These are phyloP conservation scores for Paraphaeosphaeria sporulosa DNA, from an alignment of 2,329 filamentous ascomycete species.

Conservation along the genomic window DNA sequence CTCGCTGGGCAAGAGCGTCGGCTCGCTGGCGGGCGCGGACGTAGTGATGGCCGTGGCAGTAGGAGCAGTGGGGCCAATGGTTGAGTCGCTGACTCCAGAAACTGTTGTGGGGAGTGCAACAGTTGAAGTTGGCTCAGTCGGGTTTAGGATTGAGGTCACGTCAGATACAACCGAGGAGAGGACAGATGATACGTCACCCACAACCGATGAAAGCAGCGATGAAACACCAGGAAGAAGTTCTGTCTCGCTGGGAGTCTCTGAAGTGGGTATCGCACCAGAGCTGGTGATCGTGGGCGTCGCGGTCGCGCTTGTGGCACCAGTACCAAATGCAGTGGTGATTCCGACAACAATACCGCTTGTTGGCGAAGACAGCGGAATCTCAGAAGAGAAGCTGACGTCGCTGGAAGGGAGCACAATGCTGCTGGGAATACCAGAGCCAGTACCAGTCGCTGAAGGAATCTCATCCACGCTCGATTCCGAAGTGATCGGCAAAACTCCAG, in stretches of 20 bases:
- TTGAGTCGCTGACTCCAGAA: slow-evolving; percentile 22
- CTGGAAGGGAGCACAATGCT: slow-evolving; percentile 34
- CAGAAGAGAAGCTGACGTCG: slow-evolving; percentile 12
- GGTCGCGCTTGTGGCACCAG: slow-evolving; percentile 18
- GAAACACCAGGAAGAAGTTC: slow-evolving; percentile 12
- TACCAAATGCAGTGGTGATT: slow-evolving; percentile 46
- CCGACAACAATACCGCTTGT: slow-evolving; percentile 42
- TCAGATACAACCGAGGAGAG: slow-evolving; percentile 20
- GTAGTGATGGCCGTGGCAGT: slow-evolving; percentile 18
- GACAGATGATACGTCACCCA: slow-evolving; percentile 25
- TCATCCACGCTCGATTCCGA: slow-evolving; percentile 15
- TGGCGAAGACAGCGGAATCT: slow-evolving; percentile 12
- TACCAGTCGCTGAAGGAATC: slow-evolving; percentile 17
- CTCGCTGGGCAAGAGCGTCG: background rate
- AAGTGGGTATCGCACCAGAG: slow-evolving; percentile 32
- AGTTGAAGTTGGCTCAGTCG: slow-evolving; percentile 9
- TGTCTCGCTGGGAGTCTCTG: slow-evolving; percentile 19
- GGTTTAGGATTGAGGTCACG: slow-evolving; percentile 8
- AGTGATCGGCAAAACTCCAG: slow-evolving; percentile 16
- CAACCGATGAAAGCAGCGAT: slow-evolving; percentile 14
- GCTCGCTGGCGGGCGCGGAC: slow-evolving; percentile 9
- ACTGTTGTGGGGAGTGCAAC: background rate
- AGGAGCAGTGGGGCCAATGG: slow-evolving; percentile 24
- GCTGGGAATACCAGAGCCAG: slow-evolving; percentile 31
- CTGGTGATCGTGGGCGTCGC: slow-evolving; percentile 25